Percentiles rank a stretch among this genome's conserved stretches.
Conservation (phyloP, 2,329 filamentous ascomycete species). For the Herpomyces periplanetae region DNA sequence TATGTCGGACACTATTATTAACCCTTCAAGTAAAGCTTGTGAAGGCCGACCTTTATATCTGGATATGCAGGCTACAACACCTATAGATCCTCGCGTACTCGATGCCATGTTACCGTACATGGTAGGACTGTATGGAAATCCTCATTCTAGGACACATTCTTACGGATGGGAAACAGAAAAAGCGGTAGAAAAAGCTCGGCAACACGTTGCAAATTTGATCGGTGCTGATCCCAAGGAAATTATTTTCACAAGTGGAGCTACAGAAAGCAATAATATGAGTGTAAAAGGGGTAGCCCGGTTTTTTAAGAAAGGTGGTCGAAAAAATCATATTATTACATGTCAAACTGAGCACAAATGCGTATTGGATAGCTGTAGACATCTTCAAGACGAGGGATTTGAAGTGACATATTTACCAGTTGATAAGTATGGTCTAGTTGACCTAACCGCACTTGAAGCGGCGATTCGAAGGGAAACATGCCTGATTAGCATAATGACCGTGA, state of each 20-base stretch:
- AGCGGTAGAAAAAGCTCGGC: constrained; percentile 51
- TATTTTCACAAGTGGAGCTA: constrained; percentile 89
- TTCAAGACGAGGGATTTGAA: constrained; percentile 84
- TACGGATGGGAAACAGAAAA: constrained; percentile 97
- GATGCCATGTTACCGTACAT: constrained; percentile 89
- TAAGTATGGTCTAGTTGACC: constrained; percentile 40
- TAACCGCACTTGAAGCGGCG: constrained; percentile 48
- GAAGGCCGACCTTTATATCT: constrained; percentile 90
- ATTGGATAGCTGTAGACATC: constrained; percentile 71
- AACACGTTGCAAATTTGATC: constrained; percentile 46
- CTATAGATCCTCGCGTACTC: constrained; percentile 64
- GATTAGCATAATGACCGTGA: constrained; percentile 93
- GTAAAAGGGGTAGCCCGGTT: constrained; percentile 92
- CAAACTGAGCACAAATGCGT: constrained; percentile 99
- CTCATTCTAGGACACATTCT: constrained; percentile 79
- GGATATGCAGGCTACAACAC: constrained; percentile 91
- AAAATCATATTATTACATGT: constrained; percentile 87
- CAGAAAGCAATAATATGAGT: constrained; percentile 98
- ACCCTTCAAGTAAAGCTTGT: no score
- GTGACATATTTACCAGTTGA: constrained; percentile 86
- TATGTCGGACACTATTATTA: no score
- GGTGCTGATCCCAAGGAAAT: constrained; percentile 91
- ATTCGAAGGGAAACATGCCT: constrained; percentile 65
- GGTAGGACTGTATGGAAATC: constrained; percentile 76
- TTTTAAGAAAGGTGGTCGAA: constrained; percentile 68